Conservation (phyloP, 2,329 filamentous ascomycete genomes). For the Exophiala spinifera region DNA sequence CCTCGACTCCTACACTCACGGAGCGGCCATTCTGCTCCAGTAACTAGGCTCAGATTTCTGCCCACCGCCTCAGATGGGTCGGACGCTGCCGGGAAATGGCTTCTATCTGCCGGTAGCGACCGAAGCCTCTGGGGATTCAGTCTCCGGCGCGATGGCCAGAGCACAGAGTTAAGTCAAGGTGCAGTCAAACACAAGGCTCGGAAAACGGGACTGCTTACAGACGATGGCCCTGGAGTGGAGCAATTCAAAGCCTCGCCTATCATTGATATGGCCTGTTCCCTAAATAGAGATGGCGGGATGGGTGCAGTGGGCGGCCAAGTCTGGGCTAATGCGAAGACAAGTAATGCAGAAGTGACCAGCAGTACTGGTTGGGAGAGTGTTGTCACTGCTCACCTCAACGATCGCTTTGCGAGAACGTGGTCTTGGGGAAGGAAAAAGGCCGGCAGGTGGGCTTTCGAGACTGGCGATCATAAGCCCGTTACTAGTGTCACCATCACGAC, state of each 20-base stretch:
- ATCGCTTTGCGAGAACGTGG: slow-evolving; percentile 87
- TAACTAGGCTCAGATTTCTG: slow-evolving; percentile 79
- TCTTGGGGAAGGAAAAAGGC: slow-evolving; percentile 95
- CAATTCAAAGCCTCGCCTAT: slow-evolving; percentile 85
- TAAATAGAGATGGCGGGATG: slow-evolving; percentile 93
- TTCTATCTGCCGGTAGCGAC: slow-evolving; percentile 84
- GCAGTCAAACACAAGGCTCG: slow-evolving; percentile 83
- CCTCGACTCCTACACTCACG: slow-evolving; percentile 81
- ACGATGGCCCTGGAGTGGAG: slow-evolving; percentile 29
- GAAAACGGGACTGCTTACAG: slow-evolving; percentile 50
- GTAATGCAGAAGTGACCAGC: slow-evolving; percentile 67
- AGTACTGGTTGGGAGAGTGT: slow-evolving; percentile 97
- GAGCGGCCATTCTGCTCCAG: slow-evolving; percentile 82
- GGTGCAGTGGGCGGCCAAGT: slow-evolving; percentile 74
- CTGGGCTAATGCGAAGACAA: slow-evolving; percentile 74
- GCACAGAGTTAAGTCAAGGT: slow-evolving; percentile 88
- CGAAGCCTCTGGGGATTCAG: slow-evolving; percentile 96
- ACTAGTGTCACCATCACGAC: slow-evolving; percentile 83
- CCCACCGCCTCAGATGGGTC: slow-evolving; percentile 86
- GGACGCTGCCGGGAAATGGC: slow-evolving; percentile 87
- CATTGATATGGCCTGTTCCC: slow-evolving; percentile 82
- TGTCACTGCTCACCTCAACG: slow-evolving; percentile 84
- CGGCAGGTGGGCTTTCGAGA: slow-evolving; percentile 88
- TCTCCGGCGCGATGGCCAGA: slow-evolving; percentile 89
- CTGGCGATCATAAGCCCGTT: slow-evolving; percentile 57